Evolutionary conservation across 208 protist species (phyloP), one percentile per base, ranked within the genome.

Genomic region (Leptomonas seymouri): DNA sequence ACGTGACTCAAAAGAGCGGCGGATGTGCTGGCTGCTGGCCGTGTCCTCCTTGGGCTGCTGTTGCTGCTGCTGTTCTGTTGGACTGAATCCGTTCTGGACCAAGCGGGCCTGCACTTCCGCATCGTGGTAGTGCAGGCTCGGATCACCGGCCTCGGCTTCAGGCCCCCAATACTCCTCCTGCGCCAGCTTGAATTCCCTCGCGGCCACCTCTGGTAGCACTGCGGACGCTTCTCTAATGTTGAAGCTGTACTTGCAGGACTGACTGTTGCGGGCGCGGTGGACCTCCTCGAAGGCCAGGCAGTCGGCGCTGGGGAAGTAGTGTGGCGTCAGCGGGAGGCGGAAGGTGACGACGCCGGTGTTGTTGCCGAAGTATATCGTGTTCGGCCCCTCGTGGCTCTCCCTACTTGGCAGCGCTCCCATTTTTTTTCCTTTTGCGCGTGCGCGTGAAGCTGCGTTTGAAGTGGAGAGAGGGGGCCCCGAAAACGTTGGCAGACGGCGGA

Each of bases 361-460:
- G 67, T 77, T 70, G 39, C 56, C 67, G 57, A 82, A 80, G 57
- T 51, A 63, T n/a, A 82, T 27, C 8, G 71, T 71, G 51, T 70
- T 63, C 15, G 79, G 73, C 34, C 68, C 67, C 41, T 85, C 81
- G 56, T 81, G 66, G 34, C 69, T 71, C 63, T 85, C 78, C 36
- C 85, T 55, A 53, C 77, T 87, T 11, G 84, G 84, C 9, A 89
- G 42, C 20, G 72, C 69, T 21, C 84, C 84, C 84, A 89, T 89
- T 5, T 15, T 58, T 1, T 25, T 30, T 9, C 3, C 34, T 9
- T 15, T 36, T 42, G 16, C 2, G 56, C 28, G 42, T 25, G 44
- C 7, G 20, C n/a, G n/a, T n/a, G n/a, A n/a, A n/a, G n/a, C n/a
- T n/a, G n/a, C n/a, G n/a, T n/a, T n/a, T n/a, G n/a, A n/a, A n/a